Conservation (phyloP, 2,329 filamentous ascomycete genomes). For the Trichoderma cornu-damae region DNA sequence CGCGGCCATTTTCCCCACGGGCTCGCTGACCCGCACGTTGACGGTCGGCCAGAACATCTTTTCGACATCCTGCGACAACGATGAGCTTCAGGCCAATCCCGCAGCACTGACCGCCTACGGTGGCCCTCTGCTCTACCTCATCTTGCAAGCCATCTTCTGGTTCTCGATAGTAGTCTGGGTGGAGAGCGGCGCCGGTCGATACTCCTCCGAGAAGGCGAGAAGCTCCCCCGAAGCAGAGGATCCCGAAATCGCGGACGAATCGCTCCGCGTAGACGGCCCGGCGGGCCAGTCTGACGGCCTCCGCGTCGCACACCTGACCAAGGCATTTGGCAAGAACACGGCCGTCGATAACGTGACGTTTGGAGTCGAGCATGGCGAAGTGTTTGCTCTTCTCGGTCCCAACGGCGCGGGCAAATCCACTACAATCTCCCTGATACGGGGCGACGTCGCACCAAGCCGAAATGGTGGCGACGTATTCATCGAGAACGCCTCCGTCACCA, state of each 20-base stretch:
- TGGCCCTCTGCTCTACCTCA: slow-evolving; percentile 73
- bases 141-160: slow-evolving; percentile 62
- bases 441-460: slow-evolving; percentile 60
- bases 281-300: slow-evolving; percentile 41
- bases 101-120: slow-evolving; percentile 65
- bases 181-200: slow-evolving; percentile 55
- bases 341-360: slow-evolving; percentile 70
- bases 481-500: slow-evolving; percentile 59
- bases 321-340: slow-evolving; percentile 57
- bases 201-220: slow-evolving; percentile 19
- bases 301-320: slow-evolving; percentile 63
- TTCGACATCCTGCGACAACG: slow-evolving; percentile 62
- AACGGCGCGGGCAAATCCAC: slow-evolving; percentile 75
- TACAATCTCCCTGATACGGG: slow-evolving; percentile 65
- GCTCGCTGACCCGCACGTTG: slow-evolving; percentile 59
- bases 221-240: slow-evolving; percentile 23
- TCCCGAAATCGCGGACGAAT: slow-evolving; percentile 26
- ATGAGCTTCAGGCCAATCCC: slow-evolving; percentile 52
- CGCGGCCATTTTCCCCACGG: slow-evolving; percentile 47
- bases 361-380: slow-evolving; percentile 60
- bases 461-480: slow-evolving; percentile 59
- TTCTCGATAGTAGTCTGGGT: slow-evolving; percentile 68
- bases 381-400: slow-evolving; percentile 69
- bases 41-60: slow-evolving; percentile 75
- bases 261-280: slow-evolving; percentile 27